Base-by-base conservation (phyloP, 208 protist genomes). In the Vickermania spadyakhi region DNA sequence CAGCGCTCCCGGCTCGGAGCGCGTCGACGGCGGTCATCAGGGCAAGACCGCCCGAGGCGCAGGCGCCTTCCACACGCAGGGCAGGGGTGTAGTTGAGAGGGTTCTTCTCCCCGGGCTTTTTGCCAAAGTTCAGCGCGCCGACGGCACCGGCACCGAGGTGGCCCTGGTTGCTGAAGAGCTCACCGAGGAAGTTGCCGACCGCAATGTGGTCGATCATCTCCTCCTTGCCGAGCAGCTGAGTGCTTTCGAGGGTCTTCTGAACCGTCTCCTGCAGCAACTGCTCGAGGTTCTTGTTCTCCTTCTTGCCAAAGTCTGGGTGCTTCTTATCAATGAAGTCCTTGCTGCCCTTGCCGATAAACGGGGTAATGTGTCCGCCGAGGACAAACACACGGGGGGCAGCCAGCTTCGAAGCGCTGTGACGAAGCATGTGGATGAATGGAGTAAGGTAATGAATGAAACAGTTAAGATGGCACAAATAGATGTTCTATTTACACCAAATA, bases 291-390 rank as follows among this genome's bases (percentile, higher is more conserved):
- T 71, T 74, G 70, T 95, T 96, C 50, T 85, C 52, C 76, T 94
- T 89, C 69, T 93, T 89, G 31, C 85, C 89, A 62, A 92, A 96
- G 70, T 92, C 81, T 18, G 83, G 78, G 64, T 96, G 86, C 58
- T 88, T 89, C 79, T 96, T 96, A 66, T 89, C 81, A 28, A 94
- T 94, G 56, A 96, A 96, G 11, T 89, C 73, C 26, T 78, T 80
- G 70, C 81, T 84, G 62, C 85, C 87, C 75, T 96, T 96, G 45
- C 90, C 90, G 25, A 96, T 70, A 51, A 96, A 96, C 3, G 85
- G 80, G 18, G 86, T 91, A 36, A 94, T 85, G 72, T 80, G 63
- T 26, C 91, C 88, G 26, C 89, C 91, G 14, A 92, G 62, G 50
- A 96, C 65, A 69, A 91, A 96, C 41, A 93, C 68, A 52, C 80